phyloP scores from a whole-genome alignment of 1,284 basidiomycete species.

The Leucoagaricus sp. region DNA sequence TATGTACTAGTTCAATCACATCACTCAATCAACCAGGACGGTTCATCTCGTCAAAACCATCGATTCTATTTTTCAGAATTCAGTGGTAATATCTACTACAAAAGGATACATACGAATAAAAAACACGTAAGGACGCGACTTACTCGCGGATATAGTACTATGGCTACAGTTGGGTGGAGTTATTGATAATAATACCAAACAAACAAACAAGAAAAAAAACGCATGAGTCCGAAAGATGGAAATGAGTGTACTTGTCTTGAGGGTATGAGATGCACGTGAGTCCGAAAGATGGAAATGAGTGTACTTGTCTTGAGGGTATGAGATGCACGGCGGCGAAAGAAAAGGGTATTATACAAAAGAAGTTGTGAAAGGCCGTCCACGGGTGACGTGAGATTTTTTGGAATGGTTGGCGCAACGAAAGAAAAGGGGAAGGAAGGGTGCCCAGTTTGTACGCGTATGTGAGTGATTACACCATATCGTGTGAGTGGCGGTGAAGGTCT shows the following conservation, averaged over 20 bases:
- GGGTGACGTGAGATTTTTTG: too few relatives aligned
- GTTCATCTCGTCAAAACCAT: neutral
- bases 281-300: neutral
- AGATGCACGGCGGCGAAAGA: neutral
- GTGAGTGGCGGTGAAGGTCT: slow-evolving; percentile 2
- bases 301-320: too few relatives aligned
- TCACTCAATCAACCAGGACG: too few relatives aligned
- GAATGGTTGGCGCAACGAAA: too few relatives aligned
- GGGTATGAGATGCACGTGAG: neutral
- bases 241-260: too few relatives aligned
- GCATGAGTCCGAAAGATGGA: neutral
- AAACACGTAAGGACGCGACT: slow-evolving; percentile 11
- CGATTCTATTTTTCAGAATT: slow-evolving; percentile 13
- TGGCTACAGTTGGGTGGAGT: slow-evolving; percentile 12
- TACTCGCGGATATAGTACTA: slow-evolving; percentile 10
- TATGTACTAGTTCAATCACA: too few relatives aligned
- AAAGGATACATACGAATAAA: slow-evolving; percentile 12
- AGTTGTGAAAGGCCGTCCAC: neutral
- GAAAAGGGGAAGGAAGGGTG: neutral
- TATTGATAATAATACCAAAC: neutral
- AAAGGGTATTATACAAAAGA: neutral
- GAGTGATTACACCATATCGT: slow-evolving; percentile 9
- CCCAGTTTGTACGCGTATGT: neutral
- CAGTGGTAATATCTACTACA: neutral
- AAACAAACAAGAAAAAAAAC: slow-evolving; percentile 1